Evolutionary conservation across 164 flowering plant genomes (phyloP).

Genomic region (Vitis rotundifolia): DNA sequence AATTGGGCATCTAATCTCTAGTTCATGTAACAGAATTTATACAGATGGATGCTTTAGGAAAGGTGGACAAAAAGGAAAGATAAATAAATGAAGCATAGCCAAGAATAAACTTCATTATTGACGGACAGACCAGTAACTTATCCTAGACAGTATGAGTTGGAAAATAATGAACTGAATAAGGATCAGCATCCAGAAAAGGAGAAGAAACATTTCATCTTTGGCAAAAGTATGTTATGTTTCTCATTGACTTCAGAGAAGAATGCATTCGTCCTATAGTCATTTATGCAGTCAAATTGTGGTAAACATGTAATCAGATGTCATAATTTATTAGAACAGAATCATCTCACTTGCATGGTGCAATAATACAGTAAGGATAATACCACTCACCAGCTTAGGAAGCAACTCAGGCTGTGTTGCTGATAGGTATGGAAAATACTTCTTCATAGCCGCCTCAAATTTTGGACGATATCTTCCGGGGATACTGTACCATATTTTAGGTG

Average conservation of each 20-base stretch:
- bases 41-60: neutral
- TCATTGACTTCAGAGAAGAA: neutral
- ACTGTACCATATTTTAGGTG: conserved; percentile 57
- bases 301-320: neutral
- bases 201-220: neutral
- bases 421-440: conserved; percentile 33
- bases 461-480: conserved; percentile 30
- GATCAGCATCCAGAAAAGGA: neutral
- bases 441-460: conserved; percentile 38
- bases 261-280: neutral
- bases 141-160: neutral
- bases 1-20: neutral
- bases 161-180: neutral
- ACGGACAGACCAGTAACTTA: neutral
- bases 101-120: neutral
- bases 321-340: neutral
- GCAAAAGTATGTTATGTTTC: neutral
- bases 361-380: neutral
- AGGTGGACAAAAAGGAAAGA: neutral
- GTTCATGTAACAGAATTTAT: neutral
- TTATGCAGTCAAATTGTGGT: neutral
- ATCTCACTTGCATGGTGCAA: neutral
- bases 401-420: conserved; percentile 26
- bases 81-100: neutral
- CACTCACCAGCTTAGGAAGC: conserved; percentile 40